These are phyloP conservation scores for Heliosperma pusillum DNA, from an alignment of 148 eudicot species.

Conservation along the genomic window DNA sequence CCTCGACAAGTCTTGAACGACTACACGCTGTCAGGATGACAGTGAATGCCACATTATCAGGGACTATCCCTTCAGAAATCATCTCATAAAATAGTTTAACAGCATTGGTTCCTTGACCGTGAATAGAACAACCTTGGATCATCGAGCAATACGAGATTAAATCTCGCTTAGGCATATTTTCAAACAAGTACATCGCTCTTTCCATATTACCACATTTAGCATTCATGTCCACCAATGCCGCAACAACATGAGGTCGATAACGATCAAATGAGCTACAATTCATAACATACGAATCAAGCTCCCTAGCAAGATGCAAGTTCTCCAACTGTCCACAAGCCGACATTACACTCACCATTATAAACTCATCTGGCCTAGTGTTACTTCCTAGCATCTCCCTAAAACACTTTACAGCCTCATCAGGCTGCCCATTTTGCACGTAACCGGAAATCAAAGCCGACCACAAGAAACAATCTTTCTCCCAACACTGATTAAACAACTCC, in stretches of 20 bases:
- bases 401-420: constrained; percentile 44
- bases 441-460: constrained; percentile 84
- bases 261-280: constrained; percentile 35
- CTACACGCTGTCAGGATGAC: constrained; percentile 63
- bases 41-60: constrained; percentile 65
- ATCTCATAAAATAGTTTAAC: constrained; percentile 52
- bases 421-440: constrained; percentile 58
- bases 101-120: constrained; percentile 53
- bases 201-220: constrained; percentile 73
- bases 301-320: constrained; percentile 45
- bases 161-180: constrained; percentile 51
- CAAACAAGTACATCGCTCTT: constrained; percentile 46
- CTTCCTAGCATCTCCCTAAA: constrained; percentile 45
- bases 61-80: constrained; percentile 55
- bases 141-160: constrained; percentile 63
- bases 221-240: constrained; percentile 71
- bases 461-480: constrained; percentile 40
- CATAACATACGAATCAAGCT: constrained; percentile 56
- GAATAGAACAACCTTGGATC: constrained; percentile 63
- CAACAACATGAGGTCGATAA: constrained; percentile 40
- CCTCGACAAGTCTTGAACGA: constrained; percentile 51
- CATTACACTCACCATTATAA: constrained; percentile 57
- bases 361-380: constrained; percentile 53
- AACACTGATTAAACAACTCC: constrained; percentile 49
- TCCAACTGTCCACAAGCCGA: constrained; percentile 73